Percentiles rank a stretch among this genome's conserved stretches.
These are phyloP conservation scores for Petunia hybrid DNA, from an alignment of 305 asterid genomes.

Conservation along the genomic window DNA sequence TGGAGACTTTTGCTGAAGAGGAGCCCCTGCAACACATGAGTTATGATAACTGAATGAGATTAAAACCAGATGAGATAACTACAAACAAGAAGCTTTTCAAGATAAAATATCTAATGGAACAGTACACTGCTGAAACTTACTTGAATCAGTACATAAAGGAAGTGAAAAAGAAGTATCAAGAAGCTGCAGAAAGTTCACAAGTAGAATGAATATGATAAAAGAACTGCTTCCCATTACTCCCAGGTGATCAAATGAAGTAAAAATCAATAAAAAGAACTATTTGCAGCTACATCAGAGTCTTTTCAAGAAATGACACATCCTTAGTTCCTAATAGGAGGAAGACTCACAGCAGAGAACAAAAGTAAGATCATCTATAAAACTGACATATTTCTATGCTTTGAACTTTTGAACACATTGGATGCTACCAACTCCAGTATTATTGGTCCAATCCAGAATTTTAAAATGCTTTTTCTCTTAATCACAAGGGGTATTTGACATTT, in stretches of 20 bases:
- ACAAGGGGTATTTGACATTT: slow-evolving; percentile 3
- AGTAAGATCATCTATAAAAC: slow-evolving; percentile 14
- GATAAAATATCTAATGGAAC: not conserved
- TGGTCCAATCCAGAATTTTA: not conserved
- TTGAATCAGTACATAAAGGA: slow-evolving; percentile 75
- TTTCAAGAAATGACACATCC: slow-evolving; percentile 1
- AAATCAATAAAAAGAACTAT: not conserved
- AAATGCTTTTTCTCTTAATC: not conserved
- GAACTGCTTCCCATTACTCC: slow-evolving; percentile 53
- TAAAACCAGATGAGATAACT: not conserved
- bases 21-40: slow-evolving; percentile 59
- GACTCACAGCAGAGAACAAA: not conserved
- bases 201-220: slow-evolving; percentile 44
- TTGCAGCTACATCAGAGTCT: slow-evolving; percentile 4
- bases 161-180: slow-evolving; percentile 59
- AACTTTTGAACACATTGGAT: slow-evolving; percentile 2
- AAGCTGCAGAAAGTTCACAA: slow-evolving; percentile 55
- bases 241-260: slow-evolving; percentile 30
- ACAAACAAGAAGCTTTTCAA: not conserved
- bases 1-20: slow-evolving; percentile 52
- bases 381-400: not conserved
- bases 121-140: slow-evolving; percentile 43
- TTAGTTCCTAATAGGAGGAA: not conserved
- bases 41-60: slow-evolving; percentile 1
- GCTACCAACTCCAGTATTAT: slow-evolving; percentile 21